Base-by-base conservation (phyloP, 768 basidiomycete genomes). In the Tylopilus plumbeoviolaceoides region DNA sequence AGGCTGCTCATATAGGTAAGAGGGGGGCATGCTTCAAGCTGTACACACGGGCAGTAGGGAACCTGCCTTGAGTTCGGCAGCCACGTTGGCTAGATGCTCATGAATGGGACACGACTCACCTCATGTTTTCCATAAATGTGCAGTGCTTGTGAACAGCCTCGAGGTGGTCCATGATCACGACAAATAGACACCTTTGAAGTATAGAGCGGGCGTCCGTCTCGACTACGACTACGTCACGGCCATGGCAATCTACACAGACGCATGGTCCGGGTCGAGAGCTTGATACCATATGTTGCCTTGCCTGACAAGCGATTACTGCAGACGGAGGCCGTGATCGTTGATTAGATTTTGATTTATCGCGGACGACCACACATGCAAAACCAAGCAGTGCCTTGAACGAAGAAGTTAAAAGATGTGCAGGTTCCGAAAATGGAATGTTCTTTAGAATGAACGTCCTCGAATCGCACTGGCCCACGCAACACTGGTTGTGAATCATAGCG, bases 121-220 rank as follows among this genome's bases (percentile, higher is more conserved):
- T 70, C 68, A 71, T 70, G 68, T 68, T 70, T 70, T 64, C 68
- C 66, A 63, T 71, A 62, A 59, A 57, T 55, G 57, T 59, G 64
- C 58, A 35, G 55, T 70, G 62, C 62, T 58, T 60, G 59, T 43
- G 62, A 63, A 68, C 56, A 64, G 62, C 64, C 69, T 64, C 68
- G 36, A 63, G 59, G 65, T 66, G 60, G 60, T 63, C 61, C 59
- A 60, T 50, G 60, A 71, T 70, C 66, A 56, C 63, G 68, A 70
- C 62, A 63, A 68, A 64, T 58, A 58, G 42, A 58, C 60, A 63
- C 60, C 63, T 55, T 57, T 45, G 55, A 50, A 59, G 43, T 44
- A 54, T 59, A 59, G 52, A 61, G 59, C 59, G 61, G 56, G 30
- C 54, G 56, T 40, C 50, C 50, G 51, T 56, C 48, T 52, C 56